A percentile compares a stretch with the other conserved stretches of the same genome.
Conservation (phyloP, 116 monocot species). For the Trichopus zeylanicus region DNA sequence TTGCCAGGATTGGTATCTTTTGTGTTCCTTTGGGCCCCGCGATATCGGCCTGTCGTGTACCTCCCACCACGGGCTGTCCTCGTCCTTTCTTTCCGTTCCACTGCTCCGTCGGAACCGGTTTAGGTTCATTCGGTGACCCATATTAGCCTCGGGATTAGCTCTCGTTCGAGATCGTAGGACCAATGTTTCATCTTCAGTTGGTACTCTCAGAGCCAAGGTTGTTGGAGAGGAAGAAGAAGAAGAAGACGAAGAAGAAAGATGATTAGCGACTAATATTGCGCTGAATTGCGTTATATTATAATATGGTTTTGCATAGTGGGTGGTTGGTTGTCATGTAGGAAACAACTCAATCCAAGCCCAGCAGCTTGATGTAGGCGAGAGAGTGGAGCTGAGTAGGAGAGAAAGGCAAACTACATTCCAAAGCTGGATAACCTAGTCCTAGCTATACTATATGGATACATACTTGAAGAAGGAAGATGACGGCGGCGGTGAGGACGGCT, state of each 20-base stretch:
- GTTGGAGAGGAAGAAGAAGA: not conserved
- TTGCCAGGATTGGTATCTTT: not conserved
- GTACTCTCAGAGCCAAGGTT: not conserved
- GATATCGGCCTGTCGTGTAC: conserved; percentile 1
- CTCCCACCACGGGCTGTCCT: not conserved
- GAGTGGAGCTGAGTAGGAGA: not conserved
- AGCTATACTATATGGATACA: not conserved
- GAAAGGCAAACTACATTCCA: not conserved
- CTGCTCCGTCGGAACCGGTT: not conserved
- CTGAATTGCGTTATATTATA: not conserved
- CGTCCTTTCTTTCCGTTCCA: not conserved
- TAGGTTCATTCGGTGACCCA: not conserved
- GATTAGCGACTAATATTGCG: not conserved
- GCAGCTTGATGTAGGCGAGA: not conserved
- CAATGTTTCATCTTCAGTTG: not conserved
- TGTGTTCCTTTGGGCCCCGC: not conserved
- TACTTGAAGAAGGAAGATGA: not conserved
- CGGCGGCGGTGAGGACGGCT: not conserved
- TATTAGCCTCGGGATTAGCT: not conserved
- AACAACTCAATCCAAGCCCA: conserved; percentile 11
- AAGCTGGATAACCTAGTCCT: not conserved
- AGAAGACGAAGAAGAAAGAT: not conserved
- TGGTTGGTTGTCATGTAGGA: conserved; percentile 12
- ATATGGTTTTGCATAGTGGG: conserved; percentile 4
- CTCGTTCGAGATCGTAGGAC: not conserved